phyloP scores from a whole-genome alignment of 371 early-diverging fungal species.

The Mortierella sp. region DNA sequence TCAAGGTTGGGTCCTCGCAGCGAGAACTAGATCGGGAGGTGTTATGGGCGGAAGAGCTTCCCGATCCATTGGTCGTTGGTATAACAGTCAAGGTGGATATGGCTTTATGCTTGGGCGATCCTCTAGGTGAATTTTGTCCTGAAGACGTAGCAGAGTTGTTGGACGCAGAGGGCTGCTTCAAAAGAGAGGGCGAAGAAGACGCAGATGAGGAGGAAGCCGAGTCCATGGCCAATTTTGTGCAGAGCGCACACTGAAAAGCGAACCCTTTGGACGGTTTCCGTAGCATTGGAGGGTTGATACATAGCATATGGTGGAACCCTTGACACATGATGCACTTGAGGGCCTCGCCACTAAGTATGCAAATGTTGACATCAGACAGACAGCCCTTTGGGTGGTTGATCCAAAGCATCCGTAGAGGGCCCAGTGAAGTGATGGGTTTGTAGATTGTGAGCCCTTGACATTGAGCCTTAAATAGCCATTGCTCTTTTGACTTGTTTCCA shows the following conservation, averaged over 20 bases:
- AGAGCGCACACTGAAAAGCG: conserved; percentile 84
- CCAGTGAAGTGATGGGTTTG: too few species aligned
- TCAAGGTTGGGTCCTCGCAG: conserved; percentile 2
- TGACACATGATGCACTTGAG: conserved; percentile 79
- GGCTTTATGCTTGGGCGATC: conserved; percentile 48
- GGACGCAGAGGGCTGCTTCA: conserved; percentile 17
- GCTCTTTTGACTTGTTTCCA: too few species aligned
- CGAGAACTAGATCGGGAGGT: conserved; percentile 10
- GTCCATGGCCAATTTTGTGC: conserved; percentile 57
- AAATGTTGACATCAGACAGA: neutral
- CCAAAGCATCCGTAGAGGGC: too few species aligned
- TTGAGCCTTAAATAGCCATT: too few species aligned
- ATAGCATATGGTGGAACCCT: conserved; percentile 79
- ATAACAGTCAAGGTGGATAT: conserved; percentile 19
- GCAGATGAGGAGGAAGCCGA: conserved; percentile 25
- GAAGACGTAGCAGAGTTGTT: conserved; percentile 37
- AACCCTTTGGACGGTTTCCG: conserved; percentile 84
- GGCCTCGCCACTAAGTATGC: conserved; percentile 54
- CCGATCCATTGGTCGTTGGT: conserved; percentile 14
- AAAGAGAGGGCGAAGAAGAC: conserved; percentile 9
- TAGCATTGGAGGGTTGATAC: conserved; percentile 77
- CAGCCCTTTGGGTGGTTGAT: too few species aligned
- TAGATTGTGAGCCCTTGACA: too few species aligned
- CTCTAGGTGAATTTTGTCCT: conserved; percentile 46
- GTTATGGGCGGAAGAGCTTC: conserved; percentile 1